A percentile compares a stretch with the other conserved stretches of the same genome.
phyloP scores from a whole-genome alignment of 2,329 filamentous ascomycete genomes.

The Colletotrichum sp. region DNA sequence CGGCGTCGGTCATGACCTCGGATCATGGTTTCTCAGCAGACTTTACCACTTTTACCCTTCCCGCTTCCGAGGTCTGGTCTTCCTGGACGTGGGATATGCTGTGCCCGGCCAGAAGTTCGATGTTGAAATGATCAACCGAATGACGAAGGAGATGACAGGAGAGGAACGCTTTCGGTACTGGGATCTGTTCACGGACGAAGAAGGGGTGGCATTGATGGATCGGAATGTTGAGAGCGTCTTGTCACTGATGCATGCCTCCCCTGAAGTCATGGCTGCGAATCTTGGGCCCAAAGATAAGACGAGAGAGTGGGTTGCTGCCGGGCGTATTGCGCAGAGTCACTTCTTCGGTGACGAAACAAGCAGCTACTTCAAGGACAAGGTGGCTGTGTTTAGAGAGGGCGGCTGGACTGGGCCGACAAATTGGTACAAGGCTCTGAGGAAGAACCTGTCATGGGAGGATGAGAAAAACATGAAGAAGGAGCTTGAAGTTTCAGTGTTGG shows the following conservation, averaged over 20 bases:
- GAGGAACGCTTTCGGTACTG: slow-evolving; percentile 10
- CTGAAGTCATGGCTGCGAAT: slow-evolving; percentile 6
- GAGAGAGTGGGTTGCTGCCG: neutral
- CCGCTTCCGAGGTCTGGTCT: slow-evolving; percentile 25
- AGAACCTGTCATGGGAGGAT: slow-evolving; percentile 1
- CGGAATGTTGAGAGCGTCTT: neutral
- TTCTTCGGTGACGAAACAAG: neutral
- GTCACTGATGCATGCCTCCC: slow-evolving; percentile 11
- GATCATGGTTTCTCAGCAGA: slow-evolving; percentile 34
- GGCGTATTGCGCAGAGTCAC: neutral
- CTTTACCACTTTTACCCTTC: slow-evolving; percentile 29
- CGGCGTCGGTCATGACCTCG: slow-evolving; percentile 51
- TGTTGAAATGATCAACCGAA: slow-evolving; percentile 32
- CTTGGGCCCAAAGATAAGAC: neutral
- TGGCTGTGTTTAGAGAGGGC: neutral
- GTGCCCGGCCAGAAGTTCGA: slow-evolving; percentile 31
- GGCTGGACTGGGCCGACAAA: slow-evolving; percentile 11
- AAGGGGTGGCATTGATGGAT: neutral
- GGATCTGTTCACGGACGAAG: slow-evolving; percentile 8
- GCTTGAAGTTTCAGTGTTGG: neutral
- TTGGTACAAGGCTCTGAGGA: slow-evolving; percentile 3
- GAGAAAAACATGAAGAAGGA: neutral
- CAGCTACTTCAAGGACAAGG: neutral
- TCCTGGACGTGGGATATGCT: slow-evolving; percentile 34
- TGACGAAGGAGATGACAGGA: slow-evolving; percentile 27